Evolutionary conservation across 257 asterid genomes (phyloP), one percentile per base, ranked within the genome.

Genomic region (Solanum corneliomulleri): DNA sequence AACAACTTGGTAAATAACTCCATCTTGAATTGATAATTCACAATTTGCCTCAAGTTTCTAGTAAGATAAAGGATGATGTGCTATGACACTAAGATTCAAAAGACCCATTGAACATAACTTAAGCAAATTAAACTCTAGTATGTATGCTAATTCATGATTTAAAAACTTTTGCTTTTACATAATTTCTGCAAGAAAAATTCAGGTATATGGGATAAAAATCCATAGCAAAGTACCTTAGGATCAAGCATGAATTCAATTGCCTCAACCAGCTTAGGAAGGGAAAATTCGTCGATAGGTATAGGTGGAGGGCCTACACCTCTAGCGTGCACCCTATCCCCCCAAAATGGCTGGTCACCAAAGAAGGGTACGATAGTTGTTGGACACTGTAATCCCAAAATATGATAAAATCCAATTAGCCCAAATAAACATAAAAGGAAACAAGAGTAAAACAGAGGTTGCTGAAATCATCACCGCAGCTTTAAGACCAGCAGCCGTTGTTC

Each of bases 401-500:
- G 41, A 15, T 9, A 31, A 25, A 21, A 25, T 62, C 47, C 44
- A 29, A 82, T 41, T 49, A 68, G 41, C 39, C 58, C 41, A 68
- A 45, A 60, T 58, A 44, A 56, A 44, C 27, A 77, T 74, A n/a
- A 60, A 58, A 33, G 41, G 20, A 66, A 82, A 35, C 71, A 2
- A 71, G 27, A 71, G 66, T 15, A 45, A 74, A 78, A 27, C 66
- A 45, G 84, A 77, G 47, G 62, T 45, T 25, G 42, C 84, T 45
- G 25, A 29, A 76, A 78, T 15, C 64, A 85, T 84, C 94, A 97
- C 98, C 92, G 99, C 98, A 77, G 99, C 98, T 90, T 92, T 94
- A 87, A 97, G 98, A 91, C 99, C 98, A 87, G 98, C 98, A 78
- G 98, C 99, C 21, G 98, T 97, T 83, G 99, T 97, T 90, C 99